phyloP scores from a whole-genome alignment of 1,284 basidiomycete genomes.

The Cerioporus squamosus region DNA sequence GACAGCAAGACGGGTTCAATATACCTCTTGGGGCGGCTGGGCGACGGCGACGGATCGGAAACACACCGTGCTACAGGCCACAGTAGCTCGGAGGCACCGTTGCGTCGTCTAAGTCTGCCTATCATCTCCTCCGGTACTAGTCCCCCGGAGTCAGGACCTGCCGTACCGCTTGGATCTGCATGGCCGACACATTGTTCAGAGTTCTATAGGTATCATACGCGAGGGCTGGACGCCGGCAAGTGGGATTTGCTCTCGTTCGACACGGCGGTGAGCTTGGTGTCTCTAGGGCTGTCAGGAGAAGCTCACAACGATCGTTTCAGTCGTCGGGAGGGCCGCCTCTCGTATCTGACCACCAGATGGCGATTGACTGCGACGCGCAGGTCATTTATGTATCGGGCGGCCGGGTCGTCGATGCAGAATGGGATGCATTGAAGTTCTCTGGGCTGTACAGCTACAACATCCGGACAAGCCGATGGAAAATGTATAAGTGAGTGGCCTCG shows the following conservation, averaged over 20 bases:
- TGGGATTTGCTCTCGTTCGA: conserved; percentile 72
- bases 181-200: conserved; percentile 53
- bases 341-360: conserved; percentile 84
- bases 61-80: conserved; percentile 14
- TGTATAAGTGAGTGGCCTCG: conserved; percentile 56
- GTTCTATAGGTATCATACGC: conserved; percentile 73
- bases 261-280: conserved; percentile 53
- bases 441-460: conserved; percentile 75
- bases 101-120: too few relatives aligned
- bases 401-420: conserved; percentile 67
- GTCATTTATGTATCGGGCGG: conserved; percentile 83
- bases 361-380: conserved; percentile 72
- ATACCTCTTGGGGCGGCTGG: conserved; percentile 70
- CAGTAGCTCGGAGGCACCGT: background rate
- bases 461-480: conserved; percentile 62
- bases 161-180: background rate
- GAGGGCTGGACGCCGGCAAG: conserved; percentile 58
- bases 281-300: background rate
- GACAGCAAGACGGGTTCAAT: conserved; percentile 72
- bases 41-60: conserved; percentile 52
- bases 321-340: conserved; percentile 72
- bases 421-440: conserved; percentile 61
- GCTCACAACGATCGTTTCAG: conserved; percentile 36
- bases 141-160: background rate
- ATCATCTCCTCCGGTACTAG: background rate